Base-by-base conservation (phyloP, 2,329 filamentous ascomycete genomes). In the Westerdykella ornata region DNA sequence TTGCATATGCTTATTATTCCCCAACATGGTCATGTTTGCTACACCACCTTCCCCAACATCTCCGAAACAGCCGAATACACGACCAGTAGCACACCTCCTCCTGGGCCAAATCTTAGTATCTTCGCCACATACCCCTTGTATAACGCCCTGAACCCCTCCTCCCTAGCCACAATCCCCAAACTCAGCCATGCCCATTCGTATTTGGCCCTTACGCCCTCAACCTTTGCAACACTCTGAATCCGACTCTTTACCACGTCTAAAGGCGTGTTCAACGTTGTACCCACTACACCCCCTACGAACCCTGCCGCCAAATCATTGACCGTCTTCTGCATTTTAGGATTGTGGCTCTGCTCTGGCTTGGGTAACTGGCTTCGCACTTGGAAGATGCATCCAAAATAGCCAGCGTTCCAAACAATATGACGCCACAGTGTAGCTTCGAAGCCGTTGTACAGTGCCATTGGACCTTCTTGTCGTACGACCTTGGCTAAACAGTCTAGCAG, bases 361-460 rank as follows among this genome's bases (percentile, higher is more conserved):
- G 57, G 53, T 12, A 61, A 20, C 39, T 53, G 49, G 13, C 48
- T 45, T 13, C 57, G 45, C 5, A 61, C 57, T 15, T 59, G 56
- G 38, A 59, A 61, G 16, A 61, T 59, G 31, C 57, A 61, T 5
- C 57, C 57, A 45, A 61, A 61, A 38, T 61, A 61, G 4, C 56
- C 57, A 2, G 57, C 56, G 28, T 61, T 61, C 56, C 57, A 61
- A 5, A 61, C 56, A 5, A 61, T 57, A 31, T 61, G 57, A 14
- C 57, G 39, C 57, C 57, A 61, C 2, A 61, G 45, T 20, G 57
- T 61, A 4, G 55, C 55, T 43, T 61, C 57, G 30, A 61, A 60
- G 20, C 57, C 57, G 29, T 61, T 59, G 35, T 61, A 61, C 2
- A 61, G 46, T 3, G 56, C 57, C 15, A 53, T 32, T 7, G 45